phyloP scores from a whole-genome alignment of 2,329 filamentous ascomycete genomes.

The Penicillium sp. region DNA sequence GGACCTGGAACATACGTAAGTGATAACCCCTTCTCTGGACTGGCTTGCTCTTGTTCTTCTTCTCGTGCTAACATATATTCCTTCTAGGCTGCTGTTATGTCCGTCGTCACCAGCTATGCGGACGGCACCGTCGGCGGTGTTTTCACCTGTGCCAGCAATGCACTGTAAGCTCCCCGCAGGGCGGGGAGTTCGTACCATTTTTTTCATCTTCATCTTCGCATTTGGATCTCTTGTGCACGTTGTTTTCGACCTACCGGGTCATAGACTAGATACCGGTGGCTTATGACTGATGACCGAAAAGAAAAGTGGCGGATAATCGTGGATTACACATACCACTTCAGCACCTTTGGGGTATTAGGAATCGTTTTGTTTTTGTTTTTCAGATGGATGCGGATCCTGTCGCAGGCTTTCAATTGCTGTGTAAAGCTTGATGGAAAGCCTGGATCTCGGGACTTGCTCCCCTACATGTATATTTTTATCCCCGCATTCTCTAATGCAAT shows the following conservation, averaged over 20 bases:
- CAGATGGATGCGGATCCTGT: neutral
- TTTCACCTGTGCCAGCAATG: constrained; percentile 66
- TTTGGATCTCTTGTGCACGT: constrained; percentile 7
- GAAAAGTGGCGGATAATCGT: neutral
- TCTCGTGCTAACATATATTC: constrained; percentile 7
- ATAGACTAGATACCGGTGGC: neutral
- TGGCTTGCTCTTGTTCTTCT: neutral
- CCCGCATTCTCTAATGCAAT: neutral
- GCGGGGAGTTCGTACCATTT: neutral
- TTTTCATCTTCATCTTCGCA: constrained; percentile 3
- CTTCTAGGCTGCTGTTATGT: constrained; percentile 42
- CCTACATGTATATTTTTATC: neutral
- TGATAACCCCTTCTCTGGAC: constrained; percentile 2
- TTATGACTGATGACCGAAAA: constrained; percentile 1
- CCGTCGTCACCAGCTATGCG: constrained; percentile 65
- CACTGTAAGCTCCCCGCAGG: constrained; percentile 24
- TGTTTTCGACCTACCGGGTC: neutral
- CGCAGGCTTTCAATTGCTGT: neutral
- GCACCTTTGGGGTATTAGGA: neutral
- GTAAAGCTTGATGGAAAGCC: neutral
- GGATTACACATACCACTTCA: neutral
- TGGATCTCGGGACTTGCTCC: neutral
- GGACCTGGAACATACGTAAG: constrained; percentile 73
- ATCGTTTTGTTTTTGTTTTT: neutral
- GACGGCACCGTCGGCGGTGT: constrained; percentile 64